A percentile compares a stretch with the other conserved stretches of the same genome.
phyloP scores from a whole-genome alignment of 441 rosid species.

The Arabidopsis hybrid region DNA sequence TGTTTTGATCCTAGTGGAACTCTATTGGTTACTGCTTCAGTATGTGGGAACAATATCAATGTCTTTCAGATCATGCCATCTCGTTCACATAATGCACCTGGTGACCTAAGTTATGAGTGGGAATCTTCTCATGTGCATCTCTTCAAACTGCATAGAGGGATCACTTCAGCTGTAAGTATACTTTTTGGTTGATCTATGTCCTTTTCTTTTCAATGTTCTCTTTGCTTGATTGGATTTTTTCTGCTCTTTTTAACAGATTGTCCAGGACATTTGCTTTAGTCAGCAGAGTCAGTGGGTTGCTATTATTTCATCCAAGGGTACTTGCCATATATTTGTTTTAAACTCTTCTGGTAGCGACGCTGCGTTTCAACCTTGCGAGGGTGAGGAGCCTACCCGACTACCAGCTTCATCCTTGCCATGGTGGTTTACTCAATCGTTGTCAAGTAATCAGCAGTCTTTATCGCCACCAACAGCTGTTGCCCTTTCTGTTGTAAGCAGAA shows the following conservation, averaged over 20 bases:
- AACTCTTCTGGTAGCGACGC: conserved; percentile 67
- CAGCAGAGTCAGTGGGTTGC: conserved; percentile 76
- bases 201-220: conserved; percentile 18
- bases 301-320: conserved; percentile 77
- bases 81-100: conserved; percentile 60
- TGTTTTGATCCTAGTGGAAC: conserved; percentile 99
- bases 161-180: conserved; percentile 87
- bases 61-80: conserved; percentile 92
- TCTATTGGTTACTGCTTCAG: conserved; percentile 90
- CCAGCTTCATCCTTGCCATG: conserved; percentile 64
- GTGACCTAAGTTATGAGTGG: conserved; percentile 71
- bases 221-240: conserved; percentile 37
- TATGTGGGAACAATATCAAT: conserved; percentile 91
- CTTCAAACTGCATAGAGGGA: conserved; percentile 96
- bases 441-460: conserved; percentile 57
- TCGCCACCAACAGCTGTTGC: conserved; percentile 70
- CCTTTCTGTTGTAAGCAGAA: conserved; percentile 96
- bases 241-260: conserved; percentile 56
- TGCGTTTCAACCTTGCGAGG: conserved; percentile 57
- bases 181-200: conserved; percentile 22
- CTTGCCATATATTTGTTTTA: conserved; percentile 76
- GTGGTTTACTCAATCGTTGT: conserved; percentile 61
- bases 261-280: conserved; percentile 86
- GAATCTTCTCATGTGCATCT: conserved; percentile 93
- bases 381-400: conserved; percentile 51